Evolutionary conservation across 2,329 filamentous ascomycete genomes (phyloP).

Genomic region (Alternaria sp.): DNA sequence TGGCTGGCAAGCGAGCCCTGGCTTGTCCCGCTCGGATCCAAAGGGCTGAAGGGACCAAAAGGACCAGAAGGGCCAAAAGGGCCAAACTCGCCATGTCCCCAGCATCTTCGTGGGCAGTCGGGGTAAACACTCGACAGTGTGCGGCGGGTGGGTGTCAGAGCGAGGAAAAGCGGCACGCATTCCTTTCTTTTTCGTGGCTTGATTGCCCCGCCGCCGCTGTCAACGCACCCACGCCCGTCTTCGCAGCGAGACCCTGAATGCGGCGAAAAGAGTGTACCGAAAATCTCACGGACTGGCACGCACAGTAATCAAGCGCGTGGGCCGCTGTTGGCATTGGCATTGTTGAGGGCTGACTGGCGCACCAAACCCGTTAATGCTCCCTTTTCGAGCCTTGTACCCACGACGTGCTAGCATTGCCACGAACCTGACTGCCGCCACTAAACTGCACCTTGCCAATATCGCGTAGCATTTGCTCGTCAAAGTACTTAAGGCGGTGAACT

Average conservation of each 20-base stretch:
- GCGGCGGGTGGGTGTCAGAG: not conserved
- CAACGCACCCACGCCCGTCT: not conserved
- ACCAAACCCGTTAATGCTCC: constrained; percentile 38
- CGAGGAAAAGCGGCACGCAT: not conserved
- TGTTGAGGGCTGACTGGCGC: constrained; percentile 40
- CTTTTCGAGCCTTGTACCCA: constrained; percentile 27
- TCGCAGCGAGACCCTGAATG: constrained; percentile 18
- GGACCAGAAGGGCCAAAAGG: too few relatives aligned
- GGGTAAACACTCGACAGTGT: not conserved
- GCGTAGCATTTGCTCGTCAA: constrained; percentile 28
- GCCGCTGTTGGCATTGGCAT: constrained; percentile 34
- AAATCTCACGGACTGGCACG: constrained; percentile 7
- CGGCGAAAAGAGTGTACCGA: constrained; percentile 16
- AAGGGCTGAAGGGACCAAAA: not conserved
- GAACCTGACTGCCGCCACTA: constrained; percentile 44
- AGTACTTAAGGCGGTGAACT: constrained; percentile 48
- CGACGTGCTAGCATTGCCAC: constrained; percentile 43
- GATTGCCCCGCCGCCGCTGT: constrained; percentile 6
- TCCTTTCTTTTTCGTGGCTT: constrained; percentile 4
- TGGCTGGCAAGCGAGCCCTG: constrained; percentile 2
- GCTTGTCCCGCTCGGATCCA: constrained; percentile 3
- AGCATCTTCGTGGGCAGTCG: not conserved
- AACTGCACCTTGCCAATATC: constrained; percentile 50
- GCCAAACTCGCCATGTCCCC: not conserved
- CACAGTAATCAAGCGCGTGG: constrained; percentile 25